phyloP scores from a whole-genome alignment of 2,329 filamentous ascomycete genomes.

The Colletotrichum sp. region DNA sequence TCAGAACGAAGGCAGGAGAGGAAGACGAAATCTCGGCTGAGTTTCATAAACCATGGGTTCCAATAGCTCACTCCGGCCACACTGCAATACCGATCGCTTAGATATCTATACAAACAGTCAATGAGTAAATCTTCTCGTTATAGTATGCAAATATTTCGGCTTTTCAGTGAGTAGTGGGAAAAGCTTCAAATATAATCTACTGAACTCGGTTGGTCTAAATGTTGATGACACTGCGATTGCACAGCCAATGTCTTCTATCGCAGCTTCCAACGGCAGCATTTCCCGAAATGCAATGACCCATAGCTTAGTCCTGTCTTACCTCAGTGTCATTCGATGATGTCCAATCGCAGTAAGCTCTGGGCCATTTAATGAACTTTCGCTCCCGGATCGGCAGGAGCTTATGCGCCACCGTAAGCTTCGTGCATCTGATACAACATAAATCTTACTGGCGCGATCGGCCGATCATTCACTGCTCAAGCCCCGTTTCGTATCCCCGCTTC shows the following conservation, averaged over 20 bases:
- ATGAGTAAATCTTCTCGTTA: not conserved
- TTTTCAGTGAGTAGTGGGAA: not conserved
- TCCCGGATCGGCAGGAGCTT: not conserved
- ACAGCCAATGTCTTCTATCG: not conserved
- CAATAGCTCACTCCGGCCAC: not conserved
- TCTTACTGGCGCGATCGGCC: not conserved
- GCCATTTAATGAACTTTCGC: not conserved
- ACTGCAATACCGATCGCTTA: not conserved
- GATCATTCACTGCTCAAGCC: not conserved
- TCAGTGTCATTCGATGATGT: not conserved
- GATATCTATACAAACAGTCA: not conserved
- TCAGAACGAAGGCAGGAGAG: not conserved
- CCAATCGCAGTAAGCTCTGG: not conserved
- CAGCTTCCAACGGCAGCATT: not conserved
- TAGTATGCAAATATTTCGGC: not conserved
- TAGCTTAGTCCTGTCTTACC: not conserved
- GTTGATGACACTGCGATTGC: not conserved
- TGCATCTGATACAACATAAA: not conserved
- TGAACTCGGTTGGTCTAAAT: not conserved
- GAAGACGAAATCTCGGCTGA: not conserved
- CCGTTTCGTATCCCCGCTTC: not conserved
- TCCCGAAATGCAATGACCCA: not conserved
- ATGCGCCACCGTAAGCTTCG: not conserved
- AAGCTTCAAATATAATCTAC: not conserved
- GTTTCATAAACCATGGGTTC: not conserved